A percentile compares a stretch with the other conserved stretches of the same genome.
These are phyloP conservation scores for Coemansia sp. DNA, from an alignment of 192 early-diverging fungal species.

Conservation along the genomic window DNA sequence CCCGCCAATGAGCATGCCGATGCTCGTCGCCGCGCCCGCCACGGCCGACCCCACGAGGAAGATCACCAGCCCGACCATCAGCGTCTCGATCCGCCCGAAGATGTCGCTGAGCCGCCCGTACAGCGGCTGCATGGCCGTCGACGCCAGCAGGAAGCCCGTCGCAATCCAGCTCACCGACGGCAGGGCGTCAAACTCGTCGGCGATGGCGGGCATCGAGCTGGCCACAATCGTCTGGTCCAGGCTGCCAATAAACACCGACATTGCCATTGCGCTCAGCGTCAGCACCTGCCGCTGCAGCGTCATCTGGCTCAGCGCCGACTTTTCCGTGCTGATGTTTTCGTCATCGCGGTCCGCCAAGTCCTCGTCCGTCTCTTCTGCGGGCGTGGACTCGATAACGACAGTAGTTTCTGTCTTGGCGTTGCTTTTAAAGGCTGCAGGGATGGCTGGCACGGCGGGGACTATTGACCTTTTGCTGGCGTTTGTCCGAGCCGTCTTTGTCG, in stretches of 20 bases:
- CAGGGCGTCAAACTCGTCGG: conserved; percentile 55
- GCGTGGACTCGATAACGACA: neutral
- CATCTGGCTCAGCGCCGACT: conserved; percentile 25
- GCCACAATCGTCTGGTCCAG: conserved; percentile 64
- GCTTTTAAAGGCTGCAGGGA: neutral
- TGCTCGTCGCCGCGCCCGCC: conserved; percentile 55
- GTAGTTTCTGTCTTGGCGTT: neutral
- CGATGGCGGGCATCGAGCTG: conserved; percentile 61
- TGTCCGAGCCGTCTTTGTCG: neutral
- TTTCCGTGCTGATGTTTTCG: conserved; percentile 4
- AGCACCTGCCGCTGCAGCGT: conserved; percentile 13
- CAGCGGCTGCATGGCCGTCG: conserved; percentile 72
- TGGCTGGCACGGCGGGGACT: neutral
- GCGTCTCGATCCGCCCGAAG: conserved; percentile 67
- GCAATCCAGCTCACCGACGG: conserved; percentile 73
- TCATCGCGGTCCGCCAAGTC: conserved; percentile 17
- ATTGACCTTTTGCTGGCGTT: neutral
- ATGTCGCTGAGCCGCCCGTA: conserved; percentile 82
- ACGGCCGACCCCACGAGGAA: conserved; percentile 56
- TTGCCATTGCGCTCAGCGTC: conserved; percentile 32
- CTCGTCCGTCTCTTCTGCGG: neutral
- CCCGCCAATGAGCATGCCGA: conserved; percentile 64
- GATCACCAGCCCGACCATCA: conserved; percentile 54
- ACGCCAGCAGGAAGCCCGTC: conserved; percentile 62
- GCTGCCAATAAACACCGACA: conserved; percentile 47